Percentiles rank a stretch among this genome's conserved stretches.
These are phyloP conservation scores for Hypoxylon sp. DNA, from an alignment of 2,329 filamentous ascomycete genomes.

Conservation along the genomic window DNA sequence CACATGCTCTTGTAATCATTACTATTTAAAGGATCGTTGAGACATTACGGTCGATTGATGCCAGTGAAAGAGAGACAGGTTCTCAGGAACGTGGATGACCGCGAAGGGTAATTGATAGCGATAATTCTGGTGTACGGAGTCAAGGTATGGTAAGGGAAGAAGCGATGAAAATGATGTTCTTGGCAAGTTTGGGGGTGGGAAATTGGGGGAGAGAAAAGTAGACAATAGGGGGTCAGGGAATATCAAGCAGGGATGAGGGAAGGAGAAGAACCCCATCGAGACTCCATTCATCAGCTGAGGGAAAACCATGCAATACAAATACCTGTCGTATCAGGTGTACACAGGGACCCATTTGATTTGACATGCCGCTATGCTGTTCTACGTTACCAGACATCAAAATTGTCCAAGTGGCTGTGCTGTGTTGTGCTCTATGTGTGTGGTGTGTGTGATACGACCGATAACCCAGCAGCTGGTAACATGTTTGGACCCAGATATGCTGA, in stretches of 20 bases:
- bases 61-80: slow-evolving; percentile 35
- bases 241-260: slow-evolving; percentile 28
- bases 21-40: slow-evolving; percentile 49
- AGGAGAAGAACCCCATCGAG: slow-evolving; percentile 6
- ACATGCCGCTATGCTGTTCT: slow-evolving; percentile 25
- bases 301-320: slow-evolving; percentile 18
- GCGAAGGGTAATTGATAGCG: slow-evolving; percentile 27
- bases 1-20: slow-evolving; percentile 55
- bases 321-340: slow-evolving; percentile 26
- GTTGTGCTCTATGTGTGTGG: too few species aligned
- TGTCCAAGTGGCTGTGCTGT: slow-evolving; percentile 23
- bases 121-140: slow-evolving; percentile 26
- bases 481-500: too few species aligned
- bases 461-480: neutral
- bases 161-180: slow-evolving; percentile 53
- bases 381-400: slow-evolving; percentile 22
- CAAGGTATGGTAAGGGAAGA: slow-evolving; percentile 20
- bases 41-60: slow-evolving; percentile 47
- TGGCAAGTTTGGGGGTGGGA: slow-evolving; percentile 53
- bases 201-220: slow-evolving; percentile 49
- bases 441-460: slow-evolving; percentile 17
- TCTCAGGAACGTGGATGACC: slow-evolving; percentile 35
- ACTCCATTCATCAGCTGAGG: slow-evolving; percentile 38
- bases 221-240: slow-evolving; percentile 40
- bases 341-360: slow-evolving; percentile 26